phyloP scores from a whole-genome alignment of 805 yeast genomes.

The Cyberlindnera mississippiensis region DNA sequence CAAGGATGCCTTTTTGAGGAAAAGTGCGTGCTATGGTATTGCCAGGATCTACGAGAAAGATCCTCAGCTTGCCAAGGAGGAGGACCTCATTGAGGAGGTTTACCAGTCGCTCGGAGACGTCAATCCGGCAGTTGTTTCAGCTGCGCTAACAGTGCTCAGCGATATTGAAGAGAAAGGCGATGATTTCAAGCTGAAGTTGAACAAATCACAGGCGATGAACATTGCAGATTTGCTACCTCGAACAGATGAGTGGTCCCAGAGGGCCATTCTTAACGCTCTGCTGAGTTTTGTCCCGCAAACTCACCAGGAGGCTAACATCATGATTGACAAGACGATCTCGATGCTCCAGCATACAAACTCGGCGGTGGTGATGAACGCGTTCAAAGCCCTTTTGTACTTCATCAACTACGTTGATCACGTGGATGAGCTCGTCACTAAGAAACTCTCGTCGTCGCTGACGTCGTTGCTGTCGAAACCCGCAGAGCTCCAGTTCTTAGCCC shows the following conservation, averaged over 20 bases:
- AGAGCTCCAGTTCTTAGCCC: slow-evolving; percentile 91
- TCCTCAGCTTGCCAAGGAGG: slow-evolving; percentile 39
- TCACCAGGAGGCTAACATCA: slow-evolving; percentile 56
- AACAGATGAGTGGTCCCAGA: slow-evolving; percentile 62
- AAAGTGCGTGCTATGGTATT: slow-evolving; percentile 65
- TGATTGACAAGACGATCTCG: slow-evolving; percentile 66
- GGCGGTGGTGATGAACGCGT: slow-evolving; percentile 73
- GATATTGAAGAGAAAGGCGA: slow-evolving; percentile 58
- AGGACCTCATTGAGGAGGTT: slow-evolving; percentile 43
- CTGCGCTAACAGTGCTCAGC: slow-evolving; percentile 64
- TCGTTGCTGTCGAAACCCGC: slow-evolving; percentile 86
- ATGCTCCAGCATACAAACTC: slow-evolving; percentile 77
- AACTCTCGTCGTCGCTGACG: slow-evolving; percentile 80
- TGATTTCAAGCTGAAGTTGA: slow-evolving; percentile 49
- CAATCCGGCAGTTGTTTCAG: slow-evolving; percentile 59
- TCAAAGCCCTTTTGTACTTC: slow-evolving; percentile 67
- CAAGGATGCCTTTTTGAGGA: slow-evolving; percentile 56
- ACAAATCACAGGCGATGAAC: slow-evolving; percentile 41
- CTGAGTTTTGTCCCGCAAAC: slow-evolving; percentile 68
- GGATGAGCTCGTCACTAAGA: slow-evolving; percentile 63
- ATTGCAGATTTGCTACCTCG: slow-evolving; percentile 33
- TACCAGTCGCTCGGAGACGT: slow-evolving; percentile 53
- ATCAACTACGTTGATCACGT: slow-evolving; percentile 64
- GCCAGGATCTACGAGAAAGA: slow-evolving; percentile 62
- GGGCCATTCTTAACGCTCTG: slow-evolving; percentile 59